phyloP scores from a whole-genome alignment of 495 filamentous ascomycete genomes.

The Cercophora samala region DNA sequence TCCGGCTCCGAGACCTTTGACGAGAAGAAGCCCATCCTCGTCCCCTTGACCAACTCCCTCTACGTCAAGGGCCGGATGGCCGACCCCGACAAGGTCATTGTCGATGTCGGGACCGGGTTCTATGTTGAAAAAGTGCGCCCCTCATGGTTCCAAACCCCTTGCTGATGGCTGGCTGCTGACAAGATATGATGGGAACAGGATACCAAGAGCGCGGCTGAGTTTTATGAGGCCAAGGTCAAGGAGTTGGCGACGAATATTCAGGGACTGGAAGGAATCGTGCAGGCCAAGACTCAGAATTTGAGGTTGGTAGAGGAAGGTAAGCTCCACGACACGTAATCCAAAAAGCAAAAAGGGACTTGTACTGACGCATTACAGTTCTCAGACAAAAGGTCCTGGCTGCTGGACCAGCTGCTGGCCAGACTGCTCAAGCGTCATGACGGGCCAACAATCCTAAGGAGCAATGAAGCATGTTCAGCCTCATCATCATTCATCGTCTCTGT shows the following conservation, averaged over 20 bases:
- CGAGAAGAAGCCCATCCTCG: constrained; percentile 65
- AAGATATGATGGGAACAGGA: constrained; percentile 38
- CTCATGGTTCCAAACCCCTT: no score
- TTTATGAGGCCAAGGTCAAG: constrained; percentile 83
- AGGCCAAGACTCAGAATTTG: constrained; percentile 79
- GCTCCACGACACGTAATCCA: constrained; percentile 25
- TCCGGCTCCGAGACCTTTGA: constrained; percentile 49
- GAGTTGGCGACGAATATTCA: constrained; percentile 73
- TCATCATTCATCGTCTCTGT: background rate
- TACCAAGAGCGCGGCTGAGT: constrained; percentile 69
- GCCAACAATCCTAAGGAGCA: background rate
- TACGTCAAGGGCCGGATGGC: constrained; percentile 85
- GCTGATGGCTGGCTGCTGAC: no score
- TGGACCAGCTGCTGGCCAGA: constrained; percentile 13
- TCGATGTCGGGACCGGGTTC: constrained; percentile 95
- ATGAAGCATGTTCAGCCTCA: background rate
- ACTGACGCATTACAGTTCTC: constrained; percentile 50
- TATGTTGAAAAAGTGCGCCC: constrained; percentile 98
- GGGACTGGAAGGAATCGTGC: constrained; percentile 82
- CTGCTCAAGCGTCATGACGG: constrained; percentile 21
- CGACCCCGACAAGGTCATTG: constrained; percentile 74
- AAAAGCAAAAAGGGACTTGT: no score
- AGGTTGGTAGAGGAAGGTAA: constrained; percentile 84
- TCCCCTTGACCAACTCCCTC: constrained; percentile 87
- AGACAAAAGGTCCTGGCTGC: constrained; percentile 53